Base-by-base conservation (phyloP, 768 basidiomycete genomes). In the Russula sp. region DNA sequence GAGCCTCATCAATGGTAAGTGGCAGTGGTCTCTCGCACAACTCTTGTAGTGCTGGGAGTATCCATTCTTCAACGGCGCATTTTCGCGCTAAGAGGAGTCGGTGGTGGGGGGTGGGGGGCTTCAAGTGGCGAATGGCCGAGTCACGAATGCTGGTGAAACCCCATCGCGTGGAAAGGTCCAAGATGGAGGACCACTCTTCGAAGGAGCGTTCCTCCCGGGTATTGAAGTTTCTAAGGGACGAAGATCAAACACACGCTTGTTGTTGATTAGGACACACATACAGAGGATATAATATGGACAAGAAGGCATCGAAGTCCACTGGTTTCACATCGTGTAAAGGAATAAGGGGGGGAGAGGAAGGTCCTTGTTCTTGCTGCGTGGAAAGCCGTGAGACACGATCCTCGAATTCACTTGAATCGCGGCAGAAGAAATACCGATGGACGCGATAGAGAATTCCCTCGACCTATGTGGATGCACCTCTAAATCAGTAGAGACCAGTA, bases 221-320 rank as follows among this genome's bases (percentile, higher is more conserved):
- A 35, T 65, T 25, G 45, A 59, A 63, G 38, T 63, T 46, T 16
- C 65, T 65, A 48, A 32, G 42, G 20, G 11, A 45, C 10, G 20
- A 14, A n/a, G 7, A 29, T 59, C 1, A 47, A 16, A 46, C 10
- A 35, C 11, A 4, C 4, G n/a, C 35, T 25, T n/a, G 16, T 1
- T 16, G 13, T 34, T 20, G n/a, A 32, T 14, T 48, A 13, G 14
- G 41, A 46, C 13, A 54, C 34, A 50, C 64, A 29, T 58, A 65
- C 64, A 3, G 51, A n/a, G 60, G 58, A 41, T 65, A 65, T n/a
- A 65, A 25, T 10, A 65, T 41, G 25, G 65, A 63, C n/a, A 65
- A 36, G 14, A 65, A 51, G 10, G 57, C 61, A 35, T 65, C 58
- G 10, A 65, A 62, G 13, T 65, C 65, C 10, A 3, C 36, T 13